Evolutionary conservation across 2,329 filamentous ascomycete genomes (phyloP), one percentile per base, ranked within the genome.

Genomic region (Cladophialophora bantiana): DNA sequence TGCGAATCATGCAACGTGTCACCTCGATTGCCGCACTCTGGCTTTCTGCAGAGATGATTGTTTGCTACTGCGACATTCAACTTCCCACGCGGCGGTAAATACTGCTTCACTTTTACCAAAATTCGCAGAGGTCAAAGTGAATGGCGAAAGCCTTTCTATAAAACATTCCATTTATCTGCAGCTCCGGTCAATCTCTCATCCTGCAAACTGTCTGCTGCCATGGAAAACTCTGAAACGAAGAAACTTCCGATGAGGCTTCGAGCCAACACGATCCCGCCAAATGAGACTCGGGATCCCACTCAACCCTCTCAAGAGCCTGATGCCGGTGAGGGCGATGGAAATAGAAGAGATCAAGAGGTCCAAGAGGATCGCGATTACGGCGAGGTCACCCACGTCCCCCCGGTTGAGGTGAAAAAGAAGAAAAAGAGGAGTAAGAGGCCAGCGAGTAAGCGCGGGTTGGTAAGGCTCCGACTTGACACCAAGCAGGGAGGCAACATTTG

Each of bases 391-490:
- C 64, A 68, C 15, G 60, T 62, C n/a, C 66, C 68, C 42, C 59
- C 67, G 34, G 32, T 56, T 12, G 55, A 63, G 20, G 48, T 59
- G 34, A 68, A 68, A 62, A 78, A 77, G 67, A 79, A 77, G 55
- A 79, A 72, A 50, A 78, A 71, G 58, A 78, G 73, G 65, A 78
- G 69, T 60, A 78, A 75, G 53, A 78, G 75, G 50, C 73, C 80
- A n/a, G 79, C 77, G 62, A 78, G 77, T 68, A 74, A 81, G 70
- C 75, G 78, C 57, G 79, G 80, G 52, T 52, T 73, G 42, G 75
- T 77, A 70, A 32, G 70, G 48, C 65, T 66, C 58, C 55, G 56
- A 48, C 73, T 73, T 70, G 7, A 7, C 26, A 12, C 15, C 18
- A 32, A 48, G 18, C 15, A 20, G 26, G 26, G 7, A 4, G 3